Base-by-base conservation (phyloP, 2,329 filamentous ascomycete genomes). In the Aspergillus felis region DNA sequence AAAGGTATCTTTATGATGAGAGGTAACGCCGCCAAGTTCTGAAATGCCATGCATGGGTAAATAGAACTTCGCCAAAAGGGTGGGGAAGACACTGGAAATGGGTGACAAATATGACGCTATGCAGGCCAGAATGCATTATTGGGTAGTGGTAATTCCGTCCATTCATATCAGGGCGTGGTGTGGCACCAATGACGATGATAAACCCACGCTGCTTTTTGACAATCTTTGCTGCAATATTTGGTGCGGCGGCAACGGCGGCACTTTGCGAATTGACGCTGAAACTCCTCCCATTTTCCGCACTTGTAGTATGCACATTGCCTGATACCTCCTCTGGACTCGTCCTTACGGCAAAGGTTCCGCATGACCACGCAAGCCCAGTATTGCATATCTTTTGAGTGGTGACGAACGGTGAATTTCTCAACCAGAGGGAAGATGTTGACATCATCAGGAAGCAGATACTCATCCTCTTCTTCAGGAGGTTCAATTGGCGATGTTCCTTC, bases 331-430 rank as follows among this genome's bases (percentile, higher is more conserved):
- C 91, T 85, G 10, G 89, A 91, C 71, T 99, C 94, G 72, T 99
- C 94, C 78, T 99, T 99, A 63, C 94, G 90, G 81, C 94, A 99
- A 51, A 99, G 84, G 72, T 99, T 99, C 63, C 94, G 86, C 94
- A 99, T 99, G 49, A 99, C 94, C 17, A 99, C 94, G 61, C 93
- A 94, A 20, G 94, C 94, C 94, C 94, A 99, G 79, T 99, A 99
- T 74, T 97, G 93, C 94, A 99, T 99, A 72, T 97, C 92, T 58
- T 91, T 90, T 63, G 90, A 92, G 76, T 97, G 91, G 71, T 97
- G 92, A 63, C 94, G 87, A 29, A 97, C 91, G 4, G 94, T 99
- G 73, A 97, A 99, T 75, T 97, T 97, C 76, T 99, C 94, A 50
- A 99, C 94, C 38, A 99, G 81, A 2, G 94, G 94, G 77, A 99